Evolutionary conservation across 2,329 filamentous ascomycete species (phyloP), one percentile per base, ranked within the genome.

Genomic region (Alternaria triticimaculans): DNA sequence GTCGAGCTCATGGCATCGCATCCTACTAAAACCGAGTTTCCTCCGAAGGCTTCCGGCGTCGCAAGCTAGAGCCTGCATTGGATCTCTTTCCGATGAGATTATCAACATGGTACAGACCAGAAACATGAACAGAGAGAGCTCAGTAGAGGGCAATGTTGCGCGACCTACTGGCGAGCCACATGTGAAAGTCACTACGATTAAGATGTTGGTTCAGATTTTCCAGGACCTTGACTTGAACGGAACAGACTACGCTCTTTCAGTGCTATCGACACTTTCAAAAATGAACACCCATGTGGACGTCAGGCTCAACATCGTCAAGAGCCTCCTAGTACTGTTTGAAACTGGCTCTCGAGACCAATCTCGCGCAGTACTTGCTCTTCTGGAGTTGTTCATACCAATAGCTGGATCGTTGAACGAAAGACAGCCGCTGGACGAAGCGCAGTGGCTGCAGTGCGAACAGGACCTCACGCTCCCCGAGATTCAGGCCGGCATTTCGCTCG

Each of bases 141-240:
- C n/a, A 21, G n/a, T 4, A 5, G 18, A 30, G 12, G 20, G 9
- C 21, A 25, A 44, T 3, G 9, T 41, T 18, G 49, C 28, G 37
- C 37, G 2, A 25, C 37, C 10, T 5, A 41, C 18, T 18, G 15
- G 54, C 5, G n/a, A 57, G 23, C 62, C 74, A 0, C 61, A 68
- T 15, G 65, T 83, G 50, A 83, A 83, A 58, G 68, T 83, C 5
- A 83, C 81, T 0, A 83, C 82, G 2, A 73, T 82, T 49, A 83
- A 84, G 55, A 72, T 80, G 45, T 72, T 84, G 1, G 80, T 80
- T 1, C 76, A 83, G 61, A 57, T 82, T 4, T 68, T 83, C 15
- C 62, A 76, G 6, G 65, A 72, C 10, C 69, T 78, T 0, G 64
- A 74, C 0, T 80, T 78, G 37, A 69, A 83, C 10, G 73, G 76